Conservation (phyloP, 108 stramenopile genomes). For the Nannochloropsis salina region DNA sequence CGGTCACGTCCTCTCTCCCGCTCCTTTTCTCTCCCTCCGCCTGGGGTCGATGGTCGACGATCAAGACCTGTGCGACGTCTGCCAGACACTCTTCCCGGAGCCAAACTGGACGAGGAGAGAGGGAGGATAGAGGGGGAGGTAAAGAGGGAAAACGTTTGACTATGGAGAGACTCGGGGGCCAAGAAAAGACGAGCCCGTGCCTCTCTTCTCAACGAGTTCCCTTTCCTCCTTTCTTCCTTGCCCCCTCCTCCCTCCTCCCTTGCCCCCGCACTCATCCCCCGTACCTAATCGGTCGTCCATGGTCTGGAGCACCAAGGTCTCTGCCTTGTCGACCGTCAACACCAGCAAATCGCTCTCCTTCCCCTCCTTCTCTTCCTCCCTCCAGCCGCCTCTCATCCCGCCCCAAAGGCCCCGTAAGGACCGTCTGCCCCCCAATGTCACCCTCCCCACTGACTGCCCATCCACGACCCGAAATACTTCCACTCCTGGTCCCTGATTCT, state of each 20-base stretch:
- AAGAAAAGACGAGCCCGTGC: too few species aligned
- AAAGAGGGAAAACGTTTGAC: not conserved
- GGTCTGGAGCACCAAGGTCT: not conserved
- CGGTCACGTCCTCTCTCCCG: not conserved
- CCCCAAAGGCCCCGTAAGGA: not conserved
- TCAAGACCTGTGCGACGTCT: not conserved
- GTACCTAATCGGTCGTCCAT: not conserved
- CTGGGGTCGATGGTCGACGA: not conserved
- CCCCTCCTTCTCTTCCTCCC: not conserved
- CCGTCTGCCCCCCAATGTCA: not conserved
- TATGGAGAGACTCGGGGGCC: too few species aligned
- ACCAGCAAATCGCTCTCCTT: not conserved
- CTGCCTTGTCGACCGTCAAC: constrained; percentile 5
- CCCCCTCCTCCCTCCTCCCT: not conserved
- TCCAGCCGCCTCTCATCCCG: not conserved
- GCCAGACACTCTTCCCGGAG: not conserved
- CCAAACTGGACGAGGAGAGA: not conserved
- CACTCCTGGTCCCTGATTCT: not conserved
- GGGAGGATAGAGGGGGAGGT: not conserved
- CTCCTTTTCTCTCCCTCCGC: not conserved
- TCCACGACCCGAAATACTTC: not conserved
- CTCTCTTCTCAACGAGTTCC: not conserved
- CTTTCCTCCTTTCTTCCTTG: not conserved
- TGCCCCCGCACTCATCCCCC: not conserved
- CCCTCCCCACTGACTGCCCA: not conserved